Evolutionary conservation across 768 basidiomycete genomes (phyloP).

Genomic region (Boletus vermiculosoides): DNA sequence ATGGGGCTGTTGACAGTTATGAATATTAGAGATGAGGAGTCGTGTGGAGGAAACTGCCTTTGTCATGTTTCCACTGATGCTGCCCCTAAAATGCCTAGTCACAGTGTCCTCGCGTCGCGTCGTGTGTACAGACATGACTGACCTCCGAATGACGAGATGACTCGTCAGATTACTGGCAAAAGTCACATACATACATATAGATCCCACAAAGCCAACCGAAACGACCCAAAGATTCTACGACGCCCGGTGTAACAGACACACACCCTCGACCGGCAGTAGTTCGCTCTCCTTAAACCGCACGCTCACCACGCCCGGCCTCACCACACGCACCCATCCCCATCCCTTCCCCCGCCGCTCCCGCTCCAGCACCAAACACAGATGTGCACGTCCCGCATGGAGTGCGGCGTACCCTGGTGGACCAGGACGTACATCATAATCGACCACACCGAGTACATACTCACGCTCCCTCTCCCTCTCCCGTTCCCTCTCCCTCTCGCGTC

Average conservation of each 20-base stretch:
- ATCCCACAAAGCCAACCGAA: too few species aligned
- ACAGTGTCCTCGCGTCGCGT: too few species aligned
- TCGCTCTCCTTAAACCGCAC: constrained; percentile 26
- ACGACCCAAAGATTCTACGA: neutral
- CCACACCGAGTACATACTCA: constrained; percentile 22
- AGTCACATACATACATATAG: too few species aligned
- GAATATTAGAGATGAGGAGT: too few species aligned
- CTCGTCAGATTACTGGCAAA: too few species aligned
- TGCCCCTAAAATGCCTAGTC: too few species aligned
- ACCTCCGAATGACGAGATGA: too few species aligned
- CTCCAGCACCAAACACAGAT: constrained; percentile 26
- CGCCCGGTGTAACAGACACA: constrained; percentile 23
- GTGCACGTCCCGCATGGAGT: constrained; percentile 15
- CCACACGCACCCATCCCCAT: constrained; percentile 17
- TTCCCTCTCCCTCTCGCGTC: neutral
- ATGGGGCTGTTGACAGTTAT: too few species aligned
- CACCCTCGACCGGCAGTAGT: constrained; percentile 17
- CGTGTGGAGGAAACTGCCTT: too few species aligned
- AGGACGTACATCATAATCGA: constrained; percentile 22
- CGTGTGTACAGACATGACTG: too few species aligned
- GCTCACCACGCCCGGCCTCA: constrained; percentile 19
- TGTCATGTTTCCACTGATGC: too few species aligned
- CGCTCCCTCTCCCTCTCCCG: constrained; percentile 5
- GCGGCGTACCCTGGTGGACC: constrained; percentile 23
- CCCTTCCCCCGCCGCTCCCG: constrained; percentile 20